Base-by-base conservation (phyloP, 2,329 filamentous ascomycete genomes). In the Fusarium sororula region DNA sequence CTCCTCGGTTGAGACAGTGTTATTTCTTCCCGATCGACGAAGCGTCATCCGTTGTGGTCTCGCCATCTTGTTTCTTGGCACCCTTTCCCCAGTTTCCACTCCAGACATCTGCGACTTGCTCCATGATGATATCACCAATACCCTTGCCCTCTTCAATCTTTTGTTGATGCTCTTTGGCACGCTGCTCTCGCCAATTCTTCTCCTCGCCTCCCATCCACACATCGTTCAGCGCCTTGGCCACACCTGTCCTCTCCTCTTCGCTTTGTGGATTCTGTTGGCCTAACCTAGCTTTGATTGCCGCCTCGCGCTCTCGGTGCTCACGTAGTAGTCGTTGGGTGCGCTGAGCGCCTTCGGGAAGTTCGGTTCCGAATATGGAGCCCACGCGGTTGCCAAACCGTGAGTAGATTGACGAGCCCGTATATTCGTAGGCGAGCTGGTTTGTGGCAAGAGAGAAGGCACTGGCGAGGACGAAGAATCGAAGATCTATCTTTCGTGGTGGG, bases 141-240 rank as follows among this genome's bases (percentile, higher is more conserved):
- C 88, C 88, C 75, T 86, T 87, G 9, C 89, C 89, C 69, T 89
- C 86, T 58, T 87, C 84, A 44, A 90, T 79, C 65, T 87, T 88
- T 80, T 85, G 86, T 68, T 83, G 83, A 76, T 90, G 87, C 79
- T 86, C 84, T 77, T 84, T 83, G 7, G 84, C 82, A 69, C 88
- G 83, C 83, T 86, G 86, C 81, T 85, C 80, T 78, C 84, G 83
- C 89, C 89, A 90, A 72, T 87, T 84, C 50, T 85, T 84, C n/a
- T 80, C 80, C 79, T 90, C 88, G 42, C 84, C 84, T 39, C 89
- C 90, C 85, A 90, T 88, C 90, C 89, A 91, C 22, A 90, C 79
- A 72, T 84, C 84, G 70, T 86, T 82, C 62, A 89, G 79, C 55
- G 81, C 56, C 63, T 80, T 75, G 17, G 78, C 79, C 37, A 79